phyloP scores from a whole-genome alignment of 2,329 filamentous ascomycete genomes.

The Pseudomassariella vexata region DNA sequence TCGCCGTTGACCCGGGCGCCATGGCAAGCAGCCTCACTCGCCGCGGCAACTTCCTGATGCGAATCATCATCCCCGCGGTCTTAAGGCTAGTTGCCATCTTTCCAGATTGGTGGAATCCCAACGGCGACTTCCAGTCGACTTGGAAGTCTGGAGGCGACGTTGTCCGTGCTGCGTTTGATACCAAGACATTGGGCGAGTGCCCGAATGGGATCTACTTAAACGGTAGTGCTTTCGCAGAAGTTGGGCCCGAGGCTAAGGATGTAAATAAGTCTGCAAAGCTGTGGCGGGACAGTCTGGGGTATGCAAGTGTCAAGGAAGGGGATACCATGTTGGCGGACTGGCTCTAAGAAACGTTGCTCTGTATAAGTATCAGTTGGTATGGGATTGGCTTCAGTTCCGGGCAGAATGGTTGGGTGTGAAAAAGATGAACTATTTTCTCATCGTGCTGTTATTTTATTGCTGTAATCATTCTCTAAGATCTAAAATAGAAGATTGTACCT shows the following conservation, averaged over 20 bases:
- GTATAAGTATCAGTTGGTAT: too few species aligned
- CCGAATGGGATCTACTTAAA: slow-evolving; percentile 15
- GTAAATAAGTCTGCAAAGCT: slow-evolving; percentile 10
- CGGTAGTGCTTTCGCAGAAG: slow-evolving; percentile 7
- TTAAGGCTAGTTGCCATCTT: too few species aligned
- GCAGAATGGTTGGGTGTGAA: too few species aligned
- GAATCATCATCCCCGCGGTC: too few species aligned
- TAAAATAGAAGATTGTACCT: too few species aligned
- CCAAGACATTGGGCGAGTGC: slow-evolving; percentile 13
- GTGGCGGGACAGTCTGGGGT: slow-evolving; percentile 12
- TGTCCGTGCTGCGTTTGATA: slow-evolving; percentile 19
- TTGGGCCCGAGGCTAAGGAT: slow-evolving; percentile 14
- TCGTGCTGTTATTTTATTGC: too few species aligned
- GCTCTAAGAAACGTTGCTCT: too few species aligned
- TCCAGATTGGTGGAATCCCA: slow-evolving; percentile 16
- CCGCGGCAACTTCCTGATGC: slow-evolving; percentile 10
- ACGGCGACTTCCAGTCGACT: slow-evolving; percentile 18
- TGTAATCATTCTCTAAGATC: too few species aligned
- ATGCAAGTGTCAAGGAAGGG: slow-evolving; percentile 11
- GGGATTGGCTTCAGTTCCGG: too few species aligned
- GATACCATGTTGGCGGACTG: slow-evolving; percentile 13
- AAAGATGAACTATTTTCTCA: too few species aligned
- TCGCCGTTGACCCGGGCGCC: slow-evolving; percentile 28
- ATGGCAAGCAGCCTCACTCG: slow-evolving; percentile 20
- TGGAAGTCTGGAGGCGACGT: slow-evolving; percentile 21